Base-by-base conservation (phyloP, 371 early-diverging fungal genomes). In the Rhizomucor miehei region DNA sequence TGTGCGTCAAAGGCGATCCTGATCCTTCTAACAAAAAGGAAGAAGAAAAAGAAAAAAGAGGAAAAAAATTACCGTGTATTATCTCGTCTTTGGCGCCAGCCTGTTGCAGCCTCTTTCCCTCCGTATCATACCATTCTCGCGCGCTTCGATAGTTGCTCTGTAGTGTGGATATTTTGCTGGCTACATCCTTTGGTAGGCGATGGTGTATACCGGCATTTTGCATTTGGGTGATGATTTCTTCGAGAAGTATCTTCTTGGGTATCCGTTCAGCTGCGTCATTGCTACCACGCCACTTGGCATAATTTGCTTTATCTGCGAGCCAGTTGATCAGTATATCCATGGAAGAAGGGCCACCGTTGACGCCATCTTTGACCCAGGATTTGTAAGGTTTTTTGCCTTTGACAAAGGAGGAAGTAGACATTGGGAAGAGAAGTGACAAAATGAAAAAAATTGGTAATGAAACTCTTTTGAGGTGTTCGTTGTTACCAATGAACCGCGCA, bases 301-400 rank as follows among this genome's bases (percentile, higher is more conserved):
- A 57, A 54, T 75, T 75, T 44, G 67, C 67, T 11, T 19, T 14
- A 12, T 16, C 12, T 38, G 76, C 66, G 36, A 75, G 49, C 76
- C 76, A 75, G 48, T 72, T 64, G 10, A 75, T 67, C 0, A 75
- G 52, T 0, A 75, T 59, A 48, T 75, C 69, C 76, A 75, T 75
- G 14, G 76, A 75, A 34, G 60, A 69, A 29, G 76, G 72, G 2
- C 76, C 76, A 17, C 76, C 76, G 45, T 67, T 69, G 14, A 75
- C 75, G 19, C 72, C 75, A 46, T 75, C 75, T 43, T 75, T 75
- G 20, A 75, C 53, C 75, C 75, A 75, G 43, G 72, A 71, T 36
- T 75, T 75, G 44, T 75, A 75, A 11, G 75, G 75, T 29, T 75
- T 75, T 37, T 75, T 75, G 25, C 36, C 38, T 6, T 48, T 29